These are phyloP conservation scores for Solanum chacoense DNA, from an alignment of 305 asterid genomes.

Conservation along the genomic window DNA sequence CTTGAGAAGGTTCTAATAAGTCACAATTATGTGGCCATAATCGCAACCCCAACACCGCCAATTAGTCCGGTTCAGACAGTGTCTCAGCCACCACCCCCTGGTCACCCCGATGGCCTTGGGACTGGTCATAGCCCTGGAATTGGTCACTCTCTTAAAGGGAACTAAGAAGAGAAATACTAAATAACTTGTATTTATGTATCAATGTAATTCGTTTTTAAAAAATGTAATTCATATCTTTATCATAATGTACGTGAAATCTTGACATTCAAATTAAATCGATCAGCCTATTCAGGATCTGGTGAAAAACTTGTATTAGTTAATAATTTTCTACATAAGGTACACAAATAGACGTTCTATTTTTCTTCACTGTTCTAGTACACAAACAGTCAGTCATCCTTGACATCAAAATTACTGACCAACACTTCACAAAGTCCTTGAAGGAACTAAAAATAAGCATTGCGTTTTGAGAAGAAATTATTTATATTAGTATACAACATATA, in stretches of 20 bases:
- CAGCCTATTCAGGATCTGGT: background rate
- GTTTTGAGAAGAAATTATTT: background rate
- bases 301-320: background rate
- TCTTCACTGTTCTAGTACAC: background rate
- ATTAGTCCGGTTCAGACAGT: conserved; percentile 1
- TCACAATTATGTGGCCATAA: conserved; percentile 1
- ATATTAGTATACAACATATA: background rate
- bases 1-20: background rate
- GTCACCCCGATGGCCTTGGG: conserved; percentile 16
- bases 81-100: conserved; percentile 16
- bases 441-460: background rate
- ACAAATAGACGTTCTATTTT: background rate
- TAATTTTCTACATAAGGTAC: background rate
- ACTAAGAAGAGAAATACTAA: background rate
- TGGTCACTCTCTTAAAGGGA: conserved; percentile 17
- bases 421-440: background rate
- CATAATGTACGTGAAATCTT: background rate
- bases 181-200: background rate
- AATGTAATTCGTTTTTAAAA: background rate
- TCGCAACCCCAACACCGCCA: conserved; percentile 11
- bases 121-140: conserved; percentile 28
- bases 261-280: background rate
- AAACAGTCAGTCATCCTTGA: background rate
- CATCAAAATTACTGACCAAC: background rate
- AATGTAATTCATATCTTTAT: background rate